Base-by-base conservation (phyloP, 495 filamentous ascomycete genomes). In the Podospora sp. region DNA sequence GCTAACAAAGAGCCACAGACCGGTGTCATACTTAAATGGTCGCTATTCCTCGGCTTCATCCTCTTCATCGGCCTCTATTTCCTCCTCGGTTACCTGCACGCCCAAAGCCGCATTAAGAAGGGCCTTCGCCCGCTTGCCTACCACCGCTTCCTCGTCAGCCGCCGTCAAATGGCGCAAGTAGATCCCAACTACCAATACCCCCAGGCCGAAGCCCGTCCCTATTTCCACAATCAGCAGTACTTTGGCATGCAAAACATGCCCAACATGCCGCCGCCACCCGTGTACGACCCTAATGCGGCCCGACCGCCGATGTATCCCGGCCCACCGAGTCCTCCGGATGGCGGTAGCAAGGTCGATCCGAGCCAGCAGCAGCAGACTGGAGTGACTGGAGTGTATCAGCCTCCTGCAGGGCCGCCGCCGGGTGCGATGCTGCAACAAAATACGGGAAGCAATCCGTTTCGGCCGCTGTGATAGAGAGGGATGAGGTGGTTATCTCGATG, bases 11-110 rank as follows among this genome's bases (percentile, higher is more conserved):
- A 55, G 20, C 20, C 40, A 57, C 65, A 90, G 88, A 82, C 79
- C 26, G 89, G 85, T 51, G 72, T 82, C 57, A 87, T 87, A 62
- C 76, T 91, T 69, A 91, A 91, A 76, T 94, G 89, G 85, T 82
- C 82, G 29, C 75, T 93, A 52, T 85, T 92, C 73, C 83, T 89
- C 65, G 83, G 78, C 57, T 61, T 83, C 58, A 75, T 87, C 25
- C 52, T 84, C 33, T 40, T 89, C 49, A 72, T 89, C 64, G 68
- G 84, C 68, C 72, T 86, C 27, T 80, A 85, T 65, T 79, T 88
- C 70, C 71, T 91, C 33, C 73, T 87, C 36, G 87, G 87, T 69
- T 85, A 86, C 68, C 82, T 87, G 68, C 91, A 93, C 74, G 91
- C 90, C 49, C 83, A 86, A 77, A 78, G 79, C 53, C 84, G 91